Conservation (phyloP, 2,329 filamentous ascomycete genomes). For the Phyllosticta citribraziliensis region DNA sequence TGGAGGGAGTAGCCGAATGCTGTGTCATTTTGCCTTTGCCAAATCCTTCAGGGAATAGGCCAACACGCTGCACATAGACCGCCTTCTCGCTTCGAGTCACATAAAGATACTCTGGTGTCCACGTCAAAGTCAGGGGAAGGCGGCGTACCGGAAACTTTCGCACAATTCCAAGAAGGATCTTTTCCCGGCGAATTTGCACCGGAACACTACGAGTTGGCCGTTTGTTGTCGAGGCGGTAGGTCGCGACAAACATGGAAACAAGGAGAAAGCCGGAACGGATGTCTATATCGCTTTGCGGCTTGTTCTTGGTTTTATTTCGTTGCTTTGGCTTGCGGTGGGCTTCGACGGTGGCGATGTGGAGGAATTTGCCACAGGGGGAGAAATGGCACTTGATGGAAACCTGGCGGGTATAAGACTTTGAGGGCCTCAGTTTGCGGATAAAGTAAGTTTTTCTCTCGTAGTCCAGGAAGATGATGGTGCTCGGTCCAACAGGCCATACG, state of each 20-base stretch:
- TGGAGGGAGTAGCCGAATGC: not conserved
- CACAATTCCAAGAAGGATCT: constrained; percentile 7
- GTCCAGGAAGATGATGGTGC: constrained; percentile 12
- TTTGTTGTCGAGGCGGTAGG: not conserved
- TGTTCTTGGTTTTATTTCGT: not conserved
- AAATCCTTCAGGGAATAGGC: not conserved
- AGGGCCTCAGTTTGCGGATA: constrained; percentile 7
- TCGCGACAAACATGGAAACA: constrained; percentile 7
- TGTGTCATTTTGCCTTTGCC: not conserved
- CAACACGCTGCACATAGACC: constrained; percentile 1
- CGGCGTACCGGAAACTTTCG: not conserved
- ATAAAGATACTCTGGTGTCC: constrained; percentile 11
- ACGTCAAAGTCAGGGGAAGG: constrained; percentile 11
- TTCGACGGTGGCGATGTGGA: constrained; percentile 13
- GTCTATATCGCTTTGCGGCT: not conserved
- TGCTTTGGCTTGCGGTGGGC: not conserved
- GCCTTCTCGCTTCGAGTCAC: constrained; percentile 6
- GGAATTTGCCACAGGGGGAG: constrained; percentile 7
- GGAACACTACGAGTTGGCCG: not conserved
- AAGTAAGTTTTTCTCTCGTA: constrained; percentile 10
- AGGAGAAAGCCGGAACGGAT: not conserved
- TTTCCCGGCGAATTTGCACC: constrained; percentile 9
- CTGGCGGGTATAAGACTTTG: constrained; percentile 3
- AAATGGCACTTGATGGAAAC: constrained; percentile 14
- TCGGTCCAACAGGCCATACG: constrained; percentile 12